Evolutionary conservation across 768 basidiomycete species (phyloP).

Genomic region (Paxillus involutus): DNA sequence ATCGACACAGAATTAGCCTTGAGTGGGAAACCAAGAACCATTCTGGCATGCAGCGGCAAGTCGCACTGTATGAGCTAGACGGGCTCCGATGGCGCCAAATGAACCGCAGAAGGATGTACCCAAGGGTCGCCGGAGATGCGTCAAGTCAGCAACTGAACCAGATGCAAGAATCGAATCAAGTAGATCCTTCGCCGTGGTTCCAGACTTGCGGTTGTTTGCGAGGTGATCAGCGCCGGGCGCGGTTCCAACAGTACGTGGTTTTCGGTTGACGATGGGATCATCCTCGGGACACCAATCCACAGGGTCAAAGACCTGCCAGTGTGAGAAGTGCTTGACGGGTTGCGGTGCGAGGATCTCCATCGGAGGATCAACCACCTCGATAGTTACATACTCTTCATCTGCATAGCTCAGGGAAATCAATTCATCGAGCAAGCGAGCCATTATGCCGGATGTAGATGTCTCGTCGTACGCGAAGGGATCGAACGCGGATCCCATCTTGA

Average conservation of each 20-base stretch:
- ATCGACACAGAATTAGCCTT: slow-evolving; percentile 9
- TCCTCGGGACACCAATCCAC: slow-evolving; percentile 29
- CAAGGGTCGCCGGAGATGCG: slow-evolving; percentile 7
- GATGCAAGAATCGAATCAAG: slow-evolving; percentile 27
- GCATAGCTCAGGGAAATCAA: slow-evolving; percentile 12
- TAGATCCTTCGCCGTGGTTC: slow-evolving; percentile 26
- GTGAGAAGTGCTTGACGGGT: slow-evolving; percentile 6
- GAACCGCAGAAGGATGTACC: slow-evolving; percentile 26
- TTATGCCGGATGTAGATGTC: slow-evolving; percentile 10
- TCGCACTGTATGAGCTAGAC: slow-evolving; percentile 21
- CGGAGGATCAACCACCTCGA: background rate
- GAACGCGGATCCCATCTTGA: slow-evolving; percentile 24
- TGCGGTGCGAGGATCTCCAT: slow-evolving; percentile 14
- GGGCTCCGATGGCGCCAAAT: slow-evolving; percentile 22
- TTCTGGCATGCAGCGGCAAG: slow-evolving; percentile 15
- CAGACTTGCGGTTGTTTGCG: background rate
- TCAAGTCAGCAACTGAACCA: background rate
- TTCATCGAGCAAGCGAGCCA: slow-evolving; percentile 21
- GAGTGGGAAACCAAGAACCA: slow-evolving; percentile 20
- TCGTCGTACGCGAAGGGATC: slow-evolving; percentile 24
- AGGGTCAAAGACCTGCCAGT: slow-evolving; percentile 10
- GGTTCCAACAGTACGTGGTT: slow-evolving; percentile 24
- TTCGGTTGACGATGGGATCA: slow-evolving; percentile 31
- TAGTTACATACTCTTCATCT: background rate
- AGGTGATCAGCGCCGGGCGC: slow-evolving; percentile 26